Base-by-base conservation (phyloP, 106 monocot genomes). In the Platanthera zijinensis region DNA sequence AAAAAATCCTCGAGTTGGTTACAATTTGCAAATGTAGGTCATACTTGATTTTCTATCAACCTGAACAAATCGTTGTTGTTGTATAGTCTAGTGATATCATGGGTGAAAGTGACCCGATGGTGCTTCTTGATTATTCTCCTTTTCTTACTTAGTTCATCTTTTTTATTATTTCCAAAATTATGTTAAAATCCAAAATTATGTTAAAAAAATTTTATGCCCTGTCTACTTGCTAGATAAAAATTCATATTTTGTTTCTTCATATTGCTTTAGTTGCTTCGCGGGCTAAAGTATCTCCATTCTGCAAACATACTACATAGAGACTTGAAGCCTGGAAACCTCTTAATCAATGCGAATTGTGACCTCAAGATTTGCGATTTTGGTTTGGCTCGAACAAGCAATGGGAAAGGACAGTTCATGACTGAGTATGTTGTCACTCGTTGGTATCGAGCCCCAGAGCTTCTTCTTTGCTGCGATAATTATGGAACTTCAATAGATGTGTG, bases 321-420 rank as follows among this genome's bases (percentile, higher is more conserved):
- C 72, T 73, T 90, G 82, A 90, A 90, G 72, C 90, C 90, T 10
- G 90, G 90, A 28, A 90, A 90, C 78, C 90, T 90, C 30, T 81
- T 90, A 57, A 83, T 90, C 64, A 90, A 90, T 81, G 85, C 90
- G 7, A 90, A 90, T 67, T 90, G 90, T 73, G 90, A 90, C 50
- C 85, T 90, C 52, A 90, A 90, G 78, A 90, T 90, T 48, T 90
- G 90, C 68, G 90, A 90, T 74, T 90, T 90, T 76, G 90, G 90
- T 39, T 78, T 90, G 51, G 90, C 90, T 64, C 85, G 90, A 32
- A 90, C 87, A 8, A 81, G 82, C 15, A 85, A 77, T 63, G 79
- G 79, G 22, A 81, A 83, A 68, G 83, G 79, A 32, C 83, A 85
- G 28, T 83, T 90, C 50, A 90, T 90, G 90, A 90, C 90, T 5